Conservation (phyloP, 208 protist species). For the Acanthamoeba castellanii region DNA sequence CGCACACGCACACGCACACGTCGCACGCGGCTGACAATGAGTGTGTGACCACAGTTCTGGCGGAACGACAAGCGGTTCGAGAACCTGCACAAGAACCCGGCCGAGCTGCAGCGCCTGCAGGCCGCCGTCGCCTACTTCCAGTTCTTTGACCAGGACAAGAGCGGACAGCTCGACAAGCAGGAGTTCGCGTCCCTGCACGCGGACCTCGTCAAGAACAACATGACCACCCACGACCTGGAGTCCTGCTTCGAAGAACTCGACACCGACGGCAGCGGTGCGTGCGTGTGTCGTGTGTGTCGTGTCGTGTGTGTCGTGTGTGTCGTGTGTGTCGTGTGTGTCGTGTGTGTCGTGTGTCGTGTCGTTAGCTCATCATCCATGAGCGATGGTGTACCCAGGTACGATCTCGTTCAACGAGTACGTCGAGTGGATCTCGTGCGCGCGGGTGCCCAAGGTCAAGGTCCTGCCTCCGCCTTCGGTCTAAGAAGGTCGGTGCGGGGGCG, state of each 20-base stretch:
- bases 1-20: not conserved
- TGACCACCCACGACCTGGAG: constrained; percentile 52
- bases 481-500: too few relatives aligned
- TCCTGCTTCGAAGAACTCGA: constrained; percentile 40
- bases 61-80: constrained; percentile 4
- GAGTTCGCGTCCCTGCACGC: constrained; percentile 43
- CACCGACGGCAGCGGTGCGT: constrained; percentile 33
- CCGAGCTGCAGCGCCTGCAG: constrained; percentile 31
- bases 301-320: too few relatives aligned
- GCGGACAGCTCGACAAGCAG: not conserved
- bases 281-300: too few relatives aligned
- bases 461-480: not conserved
- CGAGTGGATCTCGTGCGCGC: constrained; percentile 2
- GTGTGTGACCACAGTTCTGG: not conserved
- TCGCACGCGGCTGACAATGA: too few relatives aligned
- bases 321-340: too few relatives aligned
- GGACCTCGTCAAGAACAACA: constrained; percentile 70
- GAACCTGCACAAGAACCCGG: not conserved
- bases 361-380: not conserved
- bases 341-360: too few relatives aligned
- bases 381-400: not conserved
- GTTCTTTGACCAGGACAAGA: constrained; percentile 56
- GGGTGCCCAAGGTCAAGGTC: not conserved
- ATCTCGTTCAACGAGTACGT: constrained; percentile 68
- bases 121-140: constrained; percentile 12